Evolutionary conservation across 805 yeast genomes (phyloP).

Genomic region (Tetrapisispora fleetii): DNA sequence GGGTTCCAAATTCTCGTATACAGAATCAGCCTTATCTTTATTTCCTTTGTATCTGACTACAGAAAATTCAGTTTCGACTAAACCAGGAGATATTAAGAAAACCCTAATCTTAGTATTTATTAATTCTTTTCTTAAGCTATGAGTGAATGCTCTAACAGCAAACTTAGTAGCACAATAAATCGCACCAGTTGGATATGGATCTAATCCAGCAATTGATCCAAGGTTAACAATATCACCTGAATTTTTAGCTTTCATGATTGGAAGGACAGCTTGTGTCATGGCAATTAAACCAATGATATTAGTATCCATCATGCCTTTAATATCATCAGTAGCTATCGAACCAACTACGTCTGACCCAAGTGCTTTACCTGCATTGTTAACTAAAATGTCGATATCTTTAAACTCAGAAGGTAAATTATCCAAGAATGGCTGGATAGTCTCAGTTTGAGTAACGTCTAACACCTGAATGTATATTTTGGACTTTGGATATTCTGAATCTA

Average conservation of each 20-base stretch:
- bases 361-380: constrained; percentile 76
- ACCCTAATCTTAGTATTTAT: constrained; percentile 60
- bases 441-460: constrained; percentile 50
- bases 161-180: constrained; percentile 71
- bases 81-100: constrained; percentile 59
- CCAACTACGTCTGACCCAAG: constrained; percentile 74
- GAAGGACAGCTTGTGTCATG: constrained; percentile 70
- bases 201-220: constrained; percentile 74
- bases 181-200: constrained; percentile 70
- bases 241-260: constrained; percentile 59
- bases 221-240: constrained; percentile 64
- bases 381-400: constrained; percentile 52
- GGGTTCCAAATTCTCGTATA: constrained; percentile 47
- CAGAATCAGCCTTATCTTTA: constrained; percentile 40
- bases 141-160: constrained; percentile 62
- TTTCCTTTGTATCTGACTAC: constrained; percentile 53
- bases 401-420: constrained; percentile 47
- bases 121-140: constrained; percentile 64
- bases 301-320: constrained; percentile 69
- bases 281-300: constrained; percentile 81
- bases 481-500: constrained; percentile 38
- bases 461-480: constrained; percentile 37
- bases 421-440: constrained; percentile 43
- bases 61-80: constrained; percentile 61
- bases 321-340: constrained; percentile 49